Evolutionary conservation across 345 rosid species (phyloP).

Genomic region (Populus davidiana): DNA sequence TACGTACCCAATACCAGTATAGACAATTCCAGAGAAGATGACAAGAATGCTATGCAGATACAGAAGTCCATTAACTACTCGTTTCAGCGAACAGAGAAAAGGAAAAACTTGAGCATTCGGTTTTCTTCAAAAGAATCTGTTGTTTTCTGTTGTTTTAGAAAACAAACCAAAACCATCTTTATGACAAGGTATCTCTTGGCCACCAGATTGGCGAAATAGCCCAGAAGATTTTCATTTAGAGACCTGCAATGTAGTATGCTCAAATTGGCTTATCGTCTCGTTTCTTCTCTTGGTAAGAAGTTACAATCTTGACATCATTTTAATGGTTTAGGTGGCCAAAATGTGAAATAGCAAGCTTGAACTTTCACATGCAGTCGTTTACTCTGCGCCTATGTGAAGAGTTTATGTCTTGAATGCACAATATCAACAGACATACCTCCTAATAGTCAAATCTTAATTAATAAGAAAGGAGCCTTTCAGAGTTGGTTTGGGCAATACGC

Average conservation of each 20-base stretch:
- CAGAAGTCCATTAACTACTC: constrained; percentile 11
- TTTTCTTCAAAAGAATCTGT: background rate
- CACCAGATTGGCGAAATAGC: background rate
- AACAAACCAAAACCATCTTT: background rate
- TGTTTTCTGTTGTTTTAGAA: background rate
- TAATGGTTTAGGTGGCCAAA: background rate
- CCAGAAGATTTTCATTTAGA: background rate
- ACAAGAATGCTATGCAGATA: background rate
- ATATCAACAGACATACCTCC: background rate
- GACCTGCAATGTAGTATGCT: background rate
- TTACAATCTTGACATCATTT: constrained; percentile 13
- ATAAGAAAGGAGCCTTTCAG: constrained; percentile 17
- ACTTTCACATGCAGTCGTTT: background rate
- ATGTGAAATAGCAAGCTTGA: background rate
- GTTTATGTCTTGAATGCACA: background rate
- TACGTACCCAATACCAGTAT: background rate
- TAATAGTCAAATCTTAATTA: background rate
- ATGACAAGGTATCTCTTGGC: background rate
- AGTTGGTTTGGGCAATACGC: constrained; percentile 11
- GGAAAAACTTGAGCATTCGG: background rate
- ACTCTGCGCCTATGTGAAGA: background rate
- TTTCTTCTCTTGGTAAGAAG: background rate
- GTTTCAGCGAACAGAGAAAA: background rate
- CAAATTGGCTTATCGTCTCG: background rate
- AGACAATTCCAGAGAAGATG: constrained; percentile 5